These are phyloP conservation scores for Curvularia verruculosa DNA, from an alignment of 2,329 filamentous ascomycete genomes.

Conservation along the genomic window DNA sequence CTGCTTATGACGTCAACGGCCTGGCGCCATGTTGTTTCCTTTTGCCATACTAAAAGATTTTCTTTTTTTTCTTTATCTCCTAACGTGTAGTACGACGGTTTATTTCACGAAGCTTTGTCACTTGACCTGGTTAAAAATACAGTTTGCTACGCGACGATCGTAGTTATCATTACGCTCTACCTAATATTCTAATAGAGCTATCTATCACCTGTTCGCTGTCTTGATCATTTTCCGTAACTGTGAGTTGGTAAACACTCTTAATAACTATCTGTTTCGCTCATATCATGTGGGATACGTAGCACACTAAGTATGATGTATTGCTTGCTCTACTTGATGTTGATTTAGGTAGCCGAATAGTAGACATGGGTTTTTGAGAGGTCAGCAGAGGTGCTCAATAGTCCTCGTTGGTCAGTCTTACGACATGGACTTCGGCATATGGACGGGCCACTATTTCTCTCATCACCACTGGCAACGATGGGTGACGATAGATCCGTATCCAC, in stretches of 20 bases:
- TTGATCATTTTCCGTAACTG: not conserved
- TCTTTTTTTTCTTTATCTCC: not conserved
- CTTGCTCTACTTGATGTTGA: not conserved
- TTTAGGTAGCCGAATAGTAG: not conserved
- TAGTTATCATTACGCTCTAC: not conserved
- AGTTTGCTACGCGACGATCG: not conserved
- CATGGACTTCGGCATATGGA: no score
- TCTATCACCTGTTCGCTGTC: not conserved
- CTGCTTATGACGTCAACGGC: constrained; percentile 5
- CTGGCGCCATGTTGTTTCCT: not conserved
- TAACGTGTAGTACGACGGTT: not conserved
- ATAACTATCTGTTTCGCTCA: no score
- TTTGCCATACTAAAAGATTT: not conserved
- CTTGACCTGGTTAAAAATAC: not conserved
- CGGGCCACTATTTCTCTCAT: no score
- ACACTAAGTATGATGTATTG: no score
- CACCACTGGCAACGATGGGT: no score
- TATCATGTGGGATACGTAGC: no score
- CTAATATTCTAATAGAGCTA: not conserved
- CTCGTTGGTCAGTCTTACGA: no score
- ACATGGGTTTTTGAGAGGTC: not conserved
- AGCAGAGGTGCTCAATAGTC: not conserved
- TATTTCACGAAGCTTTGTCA: not conserved
- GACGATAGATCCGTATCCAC: constrained; percentile 31
- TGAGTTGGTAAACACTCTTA: not conserved